A percentile compares a stretch with the other conserved stretches of the same genome.
Conservation (phyloP, 768 basidiomycete genomes). For the Boletus vermiculosoides region DNA sequence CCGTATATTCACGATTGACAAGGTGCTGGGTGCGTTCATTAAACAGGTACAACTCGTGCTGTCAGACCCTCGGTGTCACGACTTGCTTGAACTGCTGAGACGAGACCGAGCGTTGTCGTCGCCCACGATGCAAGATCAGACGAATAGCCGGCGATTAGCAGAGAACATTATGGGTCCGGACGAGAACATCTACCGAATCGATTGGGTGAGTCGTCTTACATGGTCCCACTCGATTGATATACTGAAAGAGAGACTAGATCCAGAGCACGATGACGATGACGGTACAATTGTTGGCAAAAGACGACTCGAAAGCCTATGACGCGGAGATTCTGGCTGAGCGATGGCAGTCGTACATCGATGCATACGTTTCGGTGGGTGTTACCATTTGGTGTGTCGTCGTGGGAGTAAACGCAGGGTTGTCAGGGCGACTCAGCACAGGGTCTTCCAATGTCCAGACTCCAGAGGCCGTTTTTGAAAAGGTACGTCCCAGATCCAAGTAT, state of each 20-base stretch:
- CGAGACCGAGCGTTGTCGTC: constrained; percentile 57
- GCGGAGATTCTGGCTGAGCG: constrained; percentile 72
- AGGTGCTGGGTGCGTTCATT: constrained; percentile 82
- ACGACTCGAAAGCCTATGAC: constrained; percentile 72
- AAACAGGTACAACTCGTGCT: constrained; percentile 84
- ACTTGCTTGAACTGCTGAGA: constrained; percentile 68
- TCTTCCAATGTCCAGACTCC: constrained; percentile 45
- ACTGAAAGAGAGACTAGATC: constrained; percentile 42
- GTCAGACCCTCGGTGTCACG: constrained; percentile 68
- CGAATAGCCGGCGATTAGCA: constrained; percentile 61
- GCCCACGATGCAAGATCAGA: constrained; percentile 70
- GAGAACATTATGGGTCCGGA: constrained; percentile 73
- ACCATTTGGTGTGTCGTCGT: not conserved
- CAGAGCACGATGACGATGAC: constrained; percentile 66
- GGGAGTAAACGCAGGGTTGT: not conserved
- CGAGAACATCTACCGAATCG: constrained; percentile 76
- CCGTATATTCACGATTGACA: constrained; percentile 92
- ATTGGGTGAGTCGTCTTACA: constrained; percentile 57
- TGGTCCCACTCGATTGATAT: not conserved
- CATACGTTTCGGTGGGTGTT: constrained; percentile 61
- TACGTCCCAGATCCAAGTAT: constrained; percentile 28
- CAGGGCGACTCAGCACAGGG: constrained; percentile 61
- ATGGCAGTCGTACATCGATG: constrained; percentile 79
- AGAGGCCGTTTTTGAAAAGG: constrained; percentile 67
- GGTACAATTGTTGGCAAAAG: constrained; percentile 75